These are phyloP conservation scores for Diaporthe sp. DNA, from an alignment of 2,329 filamentous ascomycete genomes.

Conservation along the genomic window DNA sequence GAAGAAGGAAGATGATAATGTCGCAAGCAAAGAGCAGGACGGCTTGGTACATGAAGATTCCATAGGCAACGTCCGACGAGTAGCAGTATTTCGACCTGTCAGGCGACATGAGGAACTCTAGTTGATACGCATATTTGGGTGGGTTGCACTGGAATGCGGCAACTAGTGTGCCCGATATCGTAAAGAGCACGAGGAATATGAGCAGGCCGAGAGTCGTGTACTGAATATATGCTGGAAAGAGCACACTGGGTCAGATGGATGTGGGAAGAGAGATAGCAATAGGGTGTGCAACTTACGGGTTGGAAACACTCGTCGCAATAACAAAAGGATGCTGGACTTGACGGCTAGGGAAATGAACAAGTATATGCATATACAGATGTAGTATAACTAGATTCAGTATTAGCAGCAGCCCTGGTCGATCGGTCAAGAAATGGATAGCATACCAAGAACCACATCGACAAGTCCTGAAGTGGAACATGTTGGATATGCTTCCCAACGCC, in stretches of 20 bases:
- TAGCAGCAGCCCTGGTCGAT: neutral
- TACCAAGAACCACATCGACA: conserved; percentile 34
- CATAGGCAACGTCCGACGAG: conserved; percentile 18
- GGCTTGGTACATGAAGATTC: conserved; percentile 40
- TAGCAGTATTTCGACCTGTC: conserved; percentile 38
- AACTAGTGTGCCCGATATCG: conserved; percentile 36
- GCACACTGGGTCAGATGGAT: neutral
- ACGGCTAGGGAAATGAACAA: conserved; percentile 35
- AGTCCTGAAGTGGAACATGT: conserved; percentile 26
- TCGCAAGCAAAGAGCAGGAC: conserved; percentile 35
- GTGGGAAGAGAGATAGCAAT: neutral
- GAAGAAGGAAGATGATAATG: conserved; percentile 38
- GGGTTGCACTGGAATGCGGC: conserved; percentile 41
- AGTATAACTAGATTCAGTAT: conserved; percentile 31
- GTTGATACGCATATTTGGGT: conserved; percentile 40
- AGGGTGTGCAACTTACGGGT: conserved; percentile 9
- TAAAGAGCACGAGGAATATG: conserved; percentile 39
- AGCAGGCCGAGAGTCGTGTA: conserved; percentile 34
- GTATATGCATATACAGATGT: conserved; percentile 39
- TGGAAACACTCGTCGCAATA: conserved; percentile 34
- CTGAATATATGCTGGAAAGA: conserved; percentile 35
- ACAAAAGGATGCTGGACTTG: conserved; percentile 37
- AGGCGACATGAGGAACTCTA: conserved; percentile 37
- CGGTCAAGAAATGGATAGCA: neutral
- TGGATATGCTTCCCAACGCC: conserved; percentile 39